A percentile compares a stretch with the other conserved stretches of the same genome.
Conservation (phyloP, 257 asterid genomes). For the Nicotiana knightiana region DNA sequence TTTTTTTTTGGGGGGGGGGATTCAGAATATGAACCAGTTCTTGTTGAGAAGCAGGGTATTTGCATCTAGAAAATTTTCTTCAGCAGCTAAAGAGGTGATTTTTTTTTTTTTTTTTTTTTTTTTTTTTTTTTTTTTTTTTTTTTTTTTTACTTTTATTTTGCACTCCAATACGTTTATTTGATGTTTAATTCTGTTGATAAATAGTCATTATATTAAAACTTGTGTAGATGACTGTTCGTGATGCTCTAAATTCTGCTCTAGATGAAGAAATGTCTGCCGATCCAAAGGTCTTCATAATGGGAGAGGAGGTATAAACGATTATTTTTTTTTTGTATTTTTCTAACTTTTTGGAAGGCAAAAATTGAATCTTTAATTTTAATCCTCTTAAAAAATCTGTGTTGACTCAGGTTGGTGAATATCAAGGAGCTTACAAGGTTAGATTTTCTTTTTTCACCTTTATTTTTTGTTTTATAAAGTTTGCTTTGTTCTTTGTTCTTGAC, state of each 20-base stretch:
- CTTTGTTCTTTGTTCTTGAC: not conserved
- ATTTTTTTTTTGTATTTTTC: not conserved
- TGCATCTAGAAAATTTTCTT: conserved; percentile 62
- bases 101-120: not conserved
- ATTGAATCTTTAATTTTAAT: not conserved
- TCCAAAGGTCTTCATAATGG: conserved; percentile 81
- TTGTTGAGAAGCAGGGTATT: conserved; percentile 37
- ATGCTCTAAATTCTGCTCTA: conserved; percentile 86
- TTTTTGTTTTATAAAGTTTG: not conserved
- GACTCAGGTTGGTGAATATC: conserved; percentile 91
- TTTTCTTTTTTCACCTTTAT: conserved; percentile 6
- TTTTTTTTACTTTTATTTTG: not conserved
- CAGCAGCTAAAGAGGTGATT: conserved; percentile 58
- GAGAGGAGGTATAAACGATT: conserved; percentile 71
- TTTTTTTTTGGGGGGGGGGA: not conserved
- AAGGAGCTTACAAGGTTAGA: conserved; percentile 95
- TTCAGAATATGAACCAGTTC: conserved; percentile 6
- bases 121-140: not conserved
- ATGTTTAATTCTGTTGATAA: not conserved
- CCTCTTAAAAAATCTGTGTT: not conserved
- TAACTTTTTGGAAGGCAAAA: not conserved
- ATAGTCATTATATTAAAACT: not conserved
- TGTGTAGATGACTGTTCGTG: conserved; percentile 86
- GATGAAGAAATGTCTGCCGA: conserved; percentile 99
- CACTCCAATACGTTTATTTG: not conserved